Evolutionary conservation across 106 monocot species (phyloP), one percentile per base, ranked within the genome.

Genomic region (Apostasia shenzhenica): DNA sequence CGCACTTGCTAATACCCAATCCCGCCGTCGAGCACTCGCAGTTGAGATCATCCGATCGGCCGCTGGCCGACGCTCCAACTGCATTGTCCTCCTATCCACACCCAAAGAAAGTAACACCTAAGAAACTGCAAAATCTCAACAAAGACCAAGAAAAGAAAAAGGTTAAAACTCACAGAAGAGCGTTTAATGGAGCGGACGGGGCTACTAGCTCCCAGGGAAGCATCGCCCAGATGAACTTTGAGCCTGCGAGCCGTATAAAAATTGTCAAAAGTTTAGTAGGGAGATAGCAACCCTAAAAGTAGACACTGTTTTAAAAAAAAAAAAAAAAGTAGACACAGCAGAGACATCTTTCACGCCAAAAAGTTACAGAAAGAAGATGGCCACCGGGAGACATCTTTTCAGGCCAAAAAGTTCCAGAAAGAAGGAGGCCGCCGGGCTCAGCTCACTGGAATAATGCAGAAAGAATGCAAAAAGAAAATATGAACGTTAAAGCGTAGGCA

Each of bases 211-310:
- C 78, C 92, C 59, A 92, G 89, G 5, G 70, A 63, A 42, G 88
- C 62, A 74, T 92, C 95, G 26, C 76, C 82, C 48, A 81, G 73
- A 63, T 90, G 87, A 55, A 79, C 83, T 72, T 92, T 92, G 41
- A 86, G 74, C 86, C 95, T 97, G 77, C 41, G 43, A 14, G 14
- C 7, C 1, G 6, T 26, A 26, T 14, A 43, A 69, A 52, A 58
- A 48, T 10, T 55, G 47, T 46, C 5, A 65, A 45, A 43, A 26
- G 14, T 13, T 10, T 39, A 43, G 1, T 56, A 7, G 6, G 42
- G 8, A 26, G 44, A 48, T 46, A 48, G 43, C 50, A 40, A 14
- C 8, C 38, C 59, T 68, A 75, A 49, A 59, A 69, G 65, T 46
- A 48, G 48, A 37, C 65, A 65, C 10, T n/a, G n/a, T n/a, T n/a